phyloP scores from a whole-genome alignment of 352 stramenopile species.

The Globisporangium paroecandrum region DNA sequence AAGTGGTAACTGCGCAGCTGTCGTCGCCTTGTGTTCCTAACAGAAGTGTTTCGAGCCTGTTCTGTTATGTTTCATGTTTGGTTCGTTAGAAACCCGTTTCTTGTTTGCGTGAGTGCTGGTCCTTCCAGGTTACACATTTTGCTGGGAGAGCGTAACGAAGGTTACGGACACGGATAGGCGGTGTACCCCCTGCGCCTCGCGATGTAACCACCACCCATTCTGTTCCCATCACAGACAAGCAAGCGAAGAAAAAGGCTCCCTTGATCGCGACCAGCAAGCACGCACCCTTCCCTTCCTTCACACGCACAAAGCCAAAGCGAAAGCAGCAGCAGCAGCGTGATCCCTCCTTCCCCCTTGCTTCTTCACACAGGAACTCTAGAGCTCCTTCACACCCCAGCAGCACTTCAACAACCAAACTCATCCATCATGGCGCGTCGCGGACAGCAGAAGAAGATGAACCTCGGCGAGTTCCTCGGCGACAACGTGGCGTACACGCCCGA shows the following conservation, averaged over 20 bases:
- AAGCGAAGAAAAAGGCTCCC: constrained; percentile 7
- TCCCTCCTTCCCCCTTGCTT: neutral
- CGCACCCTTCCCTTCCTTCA: neutral
- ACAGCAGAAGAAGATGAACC: constrained; percentile 59
- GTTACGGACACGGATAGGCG: neutral
- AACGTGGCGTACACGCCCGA: constrained; percentile 62
- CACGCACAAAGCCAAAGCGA: neutral
- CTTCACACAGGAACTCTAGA: neutral
- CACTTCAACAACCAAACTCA: constrained; percentile 1
- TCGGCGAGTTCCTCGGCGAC: constrained; percentile 74
- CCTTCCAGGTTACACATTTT: neutral
- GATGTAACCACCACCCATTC: constrained; percentile 17
- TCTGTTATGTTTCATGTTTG: neutral
- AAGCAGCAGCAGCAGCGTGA: neutral
- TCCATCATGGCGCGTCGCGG: constrained; percentile 39
- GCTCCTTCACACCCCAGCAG: neutral
- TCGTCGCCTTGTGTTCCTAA: neutral
- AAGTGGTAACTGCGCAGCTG: neutral
- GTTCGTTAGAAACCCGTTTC: neutral
- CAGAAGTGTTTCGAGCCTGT: neutral
- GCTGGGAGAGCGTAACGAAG: neutral
- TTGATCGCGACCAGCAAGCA: neutral
- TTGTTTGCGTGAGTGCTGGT: neutral
- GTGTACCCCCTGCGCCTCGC: neutral
- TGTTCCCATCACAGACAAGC: constrained; percentile 1